Percentiles rank a stretch among this genome's conserved stretches.
These are phyloP conservation scores for Pichia membranifaciens DNA, from an alignment of 805 yeast species.

Conservation along the genomic window DNA sequence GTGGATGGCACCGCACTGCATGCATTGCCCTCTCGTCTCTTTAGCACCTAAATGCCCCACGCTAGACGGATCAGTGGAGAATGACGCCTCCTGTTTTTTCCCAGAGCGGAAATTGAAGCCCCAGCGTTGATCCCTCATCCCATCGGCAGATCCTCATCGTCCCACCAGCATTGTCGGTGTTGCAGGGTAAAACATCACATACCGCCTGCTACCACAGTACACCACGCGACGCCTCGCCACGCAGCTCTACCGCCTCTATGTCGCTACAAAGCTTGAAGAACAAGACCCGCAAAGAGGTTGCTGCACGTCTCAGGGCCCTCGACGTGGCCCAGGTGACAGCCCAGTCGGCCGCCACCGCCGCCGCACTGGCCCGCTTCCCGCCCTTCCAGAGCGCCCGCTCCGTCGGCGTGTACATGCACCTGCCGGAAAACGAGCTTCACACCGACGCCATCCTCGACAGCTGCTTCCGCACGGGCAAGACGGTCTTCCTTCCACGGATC, in stretches of 20 bases:
- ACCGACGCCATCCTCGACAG: slow-evolving; percentile 49
- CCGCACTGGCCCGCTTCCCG: slow-evolving; percentile 6
- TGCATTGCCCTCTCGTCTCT: too few species aligned
- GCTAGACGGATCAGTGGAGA: too few species aligned
- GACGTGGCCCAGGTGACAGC: not conserved
- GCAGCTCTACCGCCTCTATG: not conserved
- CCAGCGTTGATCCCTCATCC: too few species aligned
- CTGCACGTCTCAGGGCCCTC: not conserved
- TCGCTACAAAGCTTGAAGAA: slow-evolving; percentile 4
- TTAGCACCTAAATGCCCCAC: too few species aligned
- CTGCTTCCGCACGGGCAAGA: slow-evolving; percentile 44
- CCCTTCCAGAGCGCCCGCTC: slow-evolving; percentile 39
- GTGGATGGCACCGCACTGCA: too few species aligned
- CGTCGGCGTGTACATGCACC: slow-evolving; percentile 69
- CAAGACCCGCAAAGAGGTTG: slow-evolving; percentile 6
- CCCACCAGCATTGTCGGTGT: too few species aligned
- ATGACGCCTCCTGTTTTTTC: too few species aligned
- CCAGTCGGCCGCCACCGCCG: slow-evolving; percentile 7
- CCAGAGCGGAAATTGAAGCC: too few species aligned
- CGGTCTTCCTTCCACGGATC: slow-evolving; percentile 52
- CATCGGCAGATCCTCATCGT: too few species aligned
- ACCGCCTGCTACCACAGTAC: too few species aligned
- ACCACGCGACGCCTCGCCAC: too few species aligned
- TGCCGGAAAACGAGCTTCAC: slow-evolving; percentile 66
- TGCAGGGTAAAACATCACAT: too few species aligned